Base-by-base conservation (phyloP, 805 yeast genomes). In the Ogataea degrootiae region DNA sequence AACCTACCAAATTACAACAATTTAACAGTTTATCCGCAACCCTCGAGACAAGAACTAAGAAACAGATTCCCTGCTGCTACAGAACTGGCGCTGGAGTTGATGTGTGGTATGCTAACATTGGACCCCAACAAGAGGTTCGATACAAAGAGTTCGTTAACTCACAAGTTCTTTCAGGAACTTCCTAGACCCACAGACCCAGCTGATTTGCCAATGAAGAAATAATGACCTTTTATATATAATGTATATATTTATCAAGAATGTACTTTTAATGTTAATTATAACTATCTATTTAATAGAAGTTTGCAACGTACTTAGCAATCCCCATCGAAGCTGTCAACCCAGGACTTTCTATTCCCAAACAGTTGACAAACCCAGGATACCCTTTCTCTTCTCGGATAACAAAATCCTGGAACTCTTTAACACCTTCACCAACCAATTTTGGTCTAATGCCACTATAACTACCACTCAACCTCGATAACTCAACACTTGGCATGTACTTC, bases 61-160 rank as follows among this genome's bases (percentile, higher is more conserved):
- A 84, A 81, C 53, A 68, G 97, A 53, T 91, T 91, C 63, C 80
- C 88, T 38, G 97, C 97, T 0, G 97, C 97, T 2, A 85, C 92
- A 7, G 96, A 87, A 46, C 72, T 74, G 43, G 96, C 97, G 0
- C 67, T 91, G 42, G 89, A 86, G 53, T 67, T 90, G 47, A 75
- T 91, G 79, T 74, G 78, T 47, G 77, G 79, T 1, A 74, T 91
- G 85, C 75, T 92, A 6, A 76, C 74, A 36, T 70, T 90, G 73
- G 88, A 89, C 58, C 98, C 97, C 1, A 71, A 76, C n/a, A 72
- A 77, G 52, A 73, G 98, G 56, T 77, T 84, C 68, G 74, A 75
- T 43, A 79, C 90, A 45, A 76, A 76, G 7, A 71, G 71, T 49
- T 89, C 94, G 19, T 68, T 91, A 44, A 58, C 74, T 52, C 80